phyloP scores from a whole-genome alignment of 495 filamentous ascomycete species.

The Staphylotrichum tortipilum region DNA sequence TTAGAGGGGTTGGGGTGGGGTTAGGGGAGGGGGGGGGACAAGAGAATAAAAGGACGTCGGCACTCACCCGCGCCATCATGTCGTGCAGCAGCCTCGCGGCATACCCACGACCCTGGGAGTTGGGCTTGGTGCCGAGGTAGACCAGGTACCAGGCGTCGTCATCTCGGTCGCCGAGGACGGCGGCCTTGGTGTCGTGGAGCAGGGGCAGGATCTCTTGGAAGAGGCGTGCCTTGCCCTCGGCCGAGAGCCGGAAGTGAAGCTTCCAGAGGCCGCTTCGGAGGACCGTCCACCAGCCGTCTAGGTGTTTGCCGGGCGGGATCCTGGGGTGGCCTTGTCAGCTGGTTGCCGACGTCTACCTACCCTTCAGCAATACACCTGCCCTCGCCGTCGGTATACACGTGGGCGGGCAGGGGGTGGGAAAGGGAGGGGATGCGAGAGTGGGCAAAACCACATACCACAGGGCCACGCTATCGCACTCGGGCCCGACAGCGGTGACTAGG shows the following conservation, averaged over 20 bases:
- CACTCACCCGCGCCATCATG: conserved; percentile 51
- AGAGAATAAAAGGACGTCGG: conserved; percentile 2
- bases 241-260: conserved; percentile 59
- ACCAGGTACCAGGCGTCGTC: conserved; percentile 65
- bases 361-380: too few relatives aligned
- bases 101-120: conserved; percentile 58
- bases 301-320: conserved; percentile 67
- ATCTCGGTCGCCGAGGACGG: conserved; percentile 54
- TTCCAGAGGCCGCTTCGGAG: conserved; percentile 65
- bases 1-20: neutral
- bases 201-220: conserved; percentile 69
- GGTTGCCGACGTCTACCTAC: too few relatives aligned
- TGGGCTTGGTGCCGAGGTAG: conserved; percentile 64
- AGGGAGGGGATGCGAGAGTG: conserved; percentile 1
- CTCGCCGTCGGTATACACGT: too few relatives aligned
- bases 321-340: conserved; percentile 35
- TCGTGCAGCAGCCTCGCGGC: conserved; percentile 58
- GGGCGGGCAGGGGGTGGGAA: too few relatives aligned
- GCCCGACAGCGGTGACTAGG: conserved; percentile 60
- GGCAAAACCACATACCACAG: conserved; percentile 54
- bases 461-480: conserved; percentile 65
- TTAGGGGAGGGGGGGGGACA: neutral
- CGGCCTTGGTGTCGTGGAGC: conserved; percentile 61
- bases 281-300: conserved; percentile 62
- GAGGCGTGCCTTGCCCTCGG: conserved; percentile 62